Percentiles rank a stretch among this genome's conserved stretches.
Evolutionary conservation across 257 asterid species (phyloP).

Genomic region (Anisodus acutangulus): DNA sequence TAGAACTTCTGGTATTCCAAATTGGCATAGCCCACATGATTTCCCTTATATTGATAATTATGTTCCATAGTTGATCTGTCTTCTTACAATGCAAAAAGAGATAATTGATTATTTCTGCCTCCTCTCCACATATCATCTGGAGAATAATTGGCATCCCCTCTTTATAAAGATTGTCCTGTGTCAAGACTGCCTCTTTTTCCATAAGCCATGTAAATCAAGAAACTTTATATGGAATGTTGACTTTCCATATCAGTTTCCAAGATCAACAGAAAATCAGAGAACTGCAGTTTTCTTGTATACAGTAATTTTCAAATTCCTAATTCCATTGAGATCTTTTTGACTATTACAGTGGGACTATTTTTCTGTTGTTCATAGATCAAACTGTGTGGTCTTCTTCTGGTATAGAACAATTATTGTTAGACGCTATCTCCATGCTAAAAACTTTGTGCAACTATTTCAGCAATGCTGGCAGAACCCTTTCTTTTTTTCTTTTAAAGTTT

Average conservation of each 20-base stretch:
- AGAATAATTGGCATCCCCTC: background rate
- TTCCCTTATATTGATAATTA: background rate
- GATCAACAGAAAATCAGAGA: background rate
- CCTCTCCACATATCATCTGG: background rate
- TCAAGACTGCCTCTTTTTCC: conserved; percentile 12
- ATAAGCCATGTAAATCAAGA: background rate
- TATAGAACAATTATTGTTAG: background rate
- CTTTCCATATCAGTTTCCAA: background rate
- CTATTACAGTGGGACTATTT: background rate
- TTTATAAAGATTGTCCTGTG: background rate
- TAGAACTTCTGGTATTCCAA: background rate
- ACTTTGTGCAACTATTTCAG: background rate
- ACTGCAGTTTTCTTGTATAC: background rate
- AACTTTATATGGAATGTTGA: background rate
- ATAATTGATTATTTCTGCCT: background rate
- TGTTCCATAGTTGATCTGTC: background rate
- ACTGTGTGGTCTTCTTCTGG: background rate
- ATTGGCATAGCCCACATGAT: conserved; percentile 9
- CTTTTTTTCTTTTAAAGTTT: background rate
- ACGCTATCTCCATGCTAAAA: background rate
- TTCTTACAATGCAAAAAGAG: background rate
- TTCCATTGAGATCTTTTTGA: background rate
- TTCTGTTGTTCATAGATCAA: background rate
- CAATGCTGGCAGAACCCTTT: background rate
- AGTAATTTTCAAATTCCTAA: background rate